These are phyloP conservation scores for Carex littledalei DNA, from an alignment of 176 grass and related monocot species.

Conservation along the genomic window DNA sequence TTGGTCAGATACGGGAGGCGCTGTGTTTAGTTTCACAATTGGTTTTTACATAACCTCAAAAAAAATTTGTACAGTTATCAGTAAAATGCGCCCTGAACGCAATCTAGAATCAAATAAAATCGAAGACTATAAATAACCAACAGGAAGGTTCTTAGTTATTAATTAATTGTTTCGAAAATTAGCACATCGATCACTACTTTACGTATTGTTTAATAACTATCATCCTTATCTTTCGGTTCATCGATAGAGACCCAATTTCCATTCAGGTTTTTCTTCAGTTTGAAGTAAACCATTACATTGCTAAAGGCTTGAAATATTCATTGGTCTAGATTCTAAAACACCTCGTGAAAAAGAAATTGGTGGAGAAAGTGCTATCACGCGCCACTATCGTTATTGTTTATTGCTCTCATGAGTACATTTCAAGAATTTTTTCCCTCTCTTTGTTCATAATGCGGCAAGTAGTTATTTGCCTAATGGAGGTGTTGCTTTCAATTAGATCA, in stretches of 20 bases:
- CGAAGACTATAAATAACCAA: background rate
- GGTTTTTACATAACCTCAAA: no score
- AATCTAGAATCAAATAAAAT: background rate
- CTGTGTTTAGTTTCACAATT: no score
- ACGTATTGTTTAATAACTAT: constrained; percentile 8
- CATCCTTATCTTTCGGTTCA: constrained; percentile 10
- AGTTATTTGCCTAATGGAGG: constrained; percentile 21
- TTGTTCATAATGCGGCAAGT: constrained; percentile 22
- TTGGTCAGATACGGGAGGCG: background rate
- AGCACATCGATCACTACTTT: background rate
- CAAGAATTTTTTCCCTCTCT: background rate
- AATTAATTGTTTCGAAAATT: background rate
- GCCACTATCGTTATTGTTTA: constrained; percentile 6
- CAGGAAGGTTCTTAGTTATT: background rate
- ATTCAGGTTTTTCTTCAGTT: constrained; percentile 2
- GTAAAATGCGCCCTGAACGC: background rate
- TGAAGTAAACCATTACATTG: background rate
- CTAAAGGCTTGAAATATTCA: background rate
- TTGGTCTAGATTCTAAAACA: background rate
- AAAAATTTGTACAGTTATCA: background rate
- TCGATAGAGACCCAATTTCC: background rate
- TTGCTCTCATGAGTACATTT: constrained; percentile 2
- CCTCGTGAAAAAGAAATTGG: background rate
- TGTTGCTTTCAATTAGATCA: constrained; percentile 53
- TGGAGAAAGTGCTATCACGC: constrained; percentile 4